A percentile compares a stretch with the other conserved stretches of the same genome.
Conservation (phyloP, 345 rosid genomes). For the Lenwebbia sp. region DNA sequence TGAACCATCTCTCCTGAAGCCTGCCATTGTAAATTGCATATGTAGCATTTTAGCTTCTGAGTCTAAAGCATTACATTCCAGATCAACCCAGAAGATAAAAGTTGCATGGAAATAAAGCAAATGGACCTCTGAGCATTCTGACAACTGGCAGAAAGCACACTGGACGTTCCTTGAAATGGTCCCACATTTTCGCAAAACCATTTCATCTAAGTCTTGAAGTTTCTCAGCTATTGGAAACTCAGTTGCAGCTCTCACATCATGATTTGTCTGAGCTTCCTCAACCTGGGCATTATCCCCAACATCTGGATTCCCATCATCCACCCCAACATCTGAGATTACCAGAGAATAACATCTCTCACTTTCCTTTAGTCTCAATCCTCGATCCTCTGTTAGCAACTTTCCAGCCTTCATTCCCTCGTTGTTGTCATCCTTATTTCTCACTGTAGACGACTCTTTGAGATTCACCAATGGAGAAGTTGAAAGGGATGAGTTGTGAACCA, state of each 20-base stretch:
- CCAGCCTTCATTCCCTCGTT: background rate
- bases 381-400: background rate
- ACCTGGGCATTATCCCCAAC: background rate
- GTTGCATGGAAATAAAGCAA: background rate
- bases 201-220: background rate
- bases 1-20: slow-evolving; percentile 80
- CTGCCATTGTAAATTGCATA: slow-evolving; percentile 23
- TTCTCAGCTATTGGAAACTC: slow-evolving; percentile 12
- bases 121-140: slow-evolving; percentile 61
- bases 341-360: background rate
- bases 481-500: background rate
- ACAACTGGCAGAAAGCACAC: slow-evolving; percentile 80
- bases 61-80: background rate
- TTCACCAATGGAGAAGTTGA: background rate
- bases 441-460: background rate
- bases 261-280: background rate
- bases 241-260: background rate
- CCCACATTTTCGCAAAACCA: slow-evolving; percentile 25
- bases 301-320: background rate
- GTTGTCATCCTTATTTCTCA: background rate
- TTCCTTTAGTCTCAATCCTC: background rate
- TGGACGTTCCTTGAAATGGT: slow-evolving; percentile 3
- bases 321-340: background rate
- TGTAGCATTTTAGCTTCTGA: background rate
- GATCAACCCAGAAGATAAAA: background rate